Conservation (phyloP, 345 rosid species). For the Psidium guajava region DNA sequence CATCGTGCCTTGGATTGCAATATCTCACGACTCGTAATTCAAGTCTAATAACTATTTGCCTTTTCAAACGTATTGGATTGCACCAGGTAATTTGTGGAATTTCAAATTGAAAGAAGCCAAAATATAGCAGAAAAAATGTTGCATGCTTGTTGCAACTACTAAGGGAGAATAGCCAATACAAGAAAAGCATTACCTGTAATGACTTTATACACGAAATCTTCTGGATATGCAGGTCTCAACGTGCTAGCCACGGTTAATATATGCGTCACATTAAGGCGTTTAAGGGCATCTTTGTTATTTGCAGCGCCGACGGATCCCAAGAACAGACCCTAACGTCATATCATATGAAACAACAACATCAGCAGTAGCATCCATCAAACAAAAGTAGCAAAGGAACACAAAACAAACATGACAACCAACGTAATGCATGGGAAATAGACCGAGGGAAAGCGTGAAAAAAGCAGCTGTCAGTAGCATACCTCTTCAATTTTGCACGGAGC, state of each 20-base stretch:
- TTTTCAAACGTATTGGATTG: neutral
- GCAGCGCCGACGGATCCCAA: constrained; percentile 47
- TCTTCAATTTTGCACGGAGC: constrained; percentile 41
- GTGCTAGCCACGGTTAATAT: constrained; percentile 34
- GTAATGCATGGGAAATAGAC: neutral
- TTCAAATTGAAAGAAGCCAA: neutral
- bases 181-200: constrained; percentile 18
- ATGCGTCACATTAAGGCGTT: constrained; percentile 28
- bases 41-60: neutral
- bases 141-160: neutral
- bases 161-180: neutral
- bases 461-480: constrained; percentile 8
- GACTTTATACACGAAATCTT: constrained; percentile 30
- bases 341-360: neutral
- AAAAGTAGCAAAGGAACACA: neutral
- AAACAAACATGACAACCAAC: neutral
- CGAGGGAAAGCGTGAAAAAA: neutral
- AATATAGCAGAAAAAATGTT: neutral
- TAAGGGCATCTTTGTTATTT: constrained; percentile 25
- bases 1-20: neutral
- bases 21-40: neutral
- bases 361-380: neutral
- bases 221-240: constrained; percentile 21
- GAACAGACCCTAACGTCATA: constrained; percentile 24
- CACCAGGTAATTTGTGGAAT: neutral